Conservation (phyloP, 192 early-diverging fungal species). For the Backusella mclennaniae region DNA sequence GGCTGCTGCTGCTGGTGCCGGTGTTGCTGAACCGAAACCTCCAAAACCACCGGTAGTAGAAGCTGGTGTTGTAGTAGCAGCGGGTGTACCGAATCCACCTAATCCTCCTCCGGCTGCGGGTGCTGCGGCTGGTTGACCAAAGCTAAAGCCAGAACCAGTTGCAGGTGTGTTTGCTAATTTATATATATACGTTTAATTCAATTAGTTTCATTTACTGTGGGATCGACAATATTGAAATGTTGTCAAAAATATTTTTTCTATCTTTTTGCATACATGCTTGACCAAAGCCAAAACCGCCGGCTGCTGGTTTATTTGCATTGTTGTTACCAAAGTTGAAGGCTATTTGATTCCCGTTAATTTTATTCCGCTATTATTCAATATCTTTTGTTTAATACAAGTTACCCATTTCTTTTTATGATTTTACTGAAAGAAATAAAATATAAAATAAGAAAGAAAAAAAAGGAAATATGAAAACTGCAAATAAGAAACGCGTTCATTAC, state of each 20-base stretch:
- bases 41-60: not conserved
- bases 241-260: not conserved
- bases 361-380: too few relatives aligned
- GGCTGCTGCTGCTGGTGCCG: conserved; percentile 5
- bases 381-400: not conserved
- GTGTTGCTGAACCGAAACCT: not conserved
- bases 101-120: conserved; percentile 9
- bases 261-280: conserved; percentile 3
- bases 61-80: not conserved
- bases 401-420: not conserved
- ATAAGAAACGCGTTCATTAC: not conserved
- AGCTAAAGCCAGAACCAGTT: conserved; percentile 1
- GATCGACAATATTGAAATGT: not conserved
- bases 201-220: not conserved
- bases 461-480: not conserved
- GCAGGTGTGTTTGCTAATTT: not conserved
- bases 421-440: not conserved
- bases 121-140: conserved; percentile 15
- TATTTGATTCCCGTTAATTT: not conserved
- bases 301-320: conserved; percentile 19
- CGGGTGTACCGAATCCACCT: not conserved
- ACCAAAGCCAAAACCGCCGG: not conserved
- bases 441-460: not conserved
- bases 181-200: not conserved
- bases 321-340: conserved; percentile 17